Evolutionary conservation across 352 stramenopile species (phyloP).

Genomic region (Globisporangium spiculum): DNA sequence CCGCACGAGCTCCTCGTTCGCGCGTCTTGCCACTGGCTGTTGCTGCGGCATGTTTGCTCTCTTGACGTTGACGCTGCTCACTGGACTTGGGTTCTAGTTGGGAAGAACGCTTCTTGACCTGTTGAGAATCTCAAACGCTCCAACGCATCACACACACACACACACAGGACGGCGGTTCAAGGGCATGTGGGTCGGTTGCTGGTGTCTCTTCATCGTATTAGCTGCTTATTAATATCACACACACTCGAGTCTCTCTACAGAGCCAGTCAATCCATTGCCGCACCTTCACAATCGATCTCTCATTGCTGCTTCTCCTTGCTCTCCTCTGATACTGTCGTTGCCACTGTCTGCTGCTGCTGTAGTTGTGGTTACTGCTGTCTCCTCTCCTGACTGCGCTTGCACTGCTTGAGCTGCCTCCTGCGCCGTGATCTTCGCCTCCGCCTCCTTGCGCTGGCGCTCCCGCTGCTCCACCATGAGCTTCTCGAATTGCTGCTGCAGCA

Average conservation of each 20-base stretch:
- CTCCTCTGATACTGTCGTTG: conserved; percentile 1
- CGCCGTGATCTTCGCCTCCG: neutral
- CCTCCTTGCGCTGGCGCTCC: conserved; percentile 20
- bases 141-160: neutral
- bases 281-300: neutral
- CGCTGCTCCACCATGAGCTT: conserved; percentile 55
- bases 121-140: no score
- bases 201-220: conserved; percentile 1
- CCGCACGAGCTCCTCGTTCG: conserved; percentile 75
- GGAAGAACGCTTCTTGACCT: neutral
- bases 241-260: neutral
- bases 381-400: neutral
- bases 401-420: neutral
- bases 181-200: neutral
- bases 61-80: neutral
- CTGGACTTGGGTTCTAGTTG: no score
- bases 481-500: conserved; percentile 68
- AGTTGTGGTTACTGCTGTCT: neutral
- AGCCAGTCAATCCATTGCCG: neutral
- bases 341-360: neutral
- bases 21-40: neutral
- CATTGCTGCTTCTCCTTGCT: conserved; percentile 5
- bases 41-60: conserved; percentile 21
- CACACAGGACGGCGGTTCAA: neutral
- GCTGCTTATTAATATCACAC: conserved; percentile 12